Evolutionary conservation across 2,329 filamentous ascomycete genomes (phyloP).

Genomic region (Fusarium sp.): DNA sequence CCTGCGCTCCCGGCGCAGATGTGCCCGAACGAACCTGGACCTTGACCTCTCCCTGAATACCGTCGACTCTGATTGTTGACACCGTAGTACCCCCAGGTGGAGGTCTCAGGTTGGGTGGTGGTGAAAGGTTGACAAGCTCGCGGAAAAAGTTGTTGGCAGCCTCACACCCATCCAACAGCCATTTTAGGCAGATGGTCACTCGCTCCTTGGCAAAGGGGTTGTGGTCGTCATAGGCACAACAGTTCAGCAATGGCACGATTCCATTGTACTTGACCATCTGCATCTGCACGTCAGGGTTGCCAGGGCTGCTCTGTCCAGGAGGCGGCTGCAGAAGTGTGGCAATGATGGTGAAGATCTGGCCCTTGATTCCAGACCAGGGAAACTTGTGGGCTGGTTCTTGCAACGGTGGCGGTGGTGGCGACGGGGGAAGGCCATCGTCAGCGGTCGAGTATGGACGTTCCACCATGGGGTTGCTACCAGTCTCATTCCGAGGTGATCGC

Average conservation of each 20-base stretch:
- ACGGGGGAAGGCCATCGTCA: conserved; percentile 50
- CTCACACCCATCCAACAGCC: conserved; percentile 79
- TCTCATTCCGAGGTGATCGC: conserved; percentile 40
- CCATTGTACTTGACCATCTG: conserved; percentile 89
- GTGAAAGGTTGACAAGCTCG: conserved; percentile 65
- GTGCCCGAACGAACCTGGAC: conserved; percentile 61
- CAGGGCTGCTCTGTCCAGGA: conserved; percentile 67
- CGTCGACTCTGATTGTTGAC: conserved; percentile 65
- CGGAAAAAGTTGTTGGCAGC: conserved; percentile 79
- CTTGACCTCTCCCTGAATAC: conserved; percentile 67
- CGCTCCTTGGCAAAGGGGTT: conserved; percentile 96
- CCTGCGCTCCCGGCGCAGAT: conserved; percentile 41
- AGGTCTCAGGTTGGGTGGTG: conserved; percentile 54
- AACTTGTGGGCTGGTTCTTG: conserved; percentile 74
- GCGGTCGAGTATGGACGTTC: conserved; percentile 72
- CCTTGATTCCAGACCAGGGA: conserved; percentile 83
- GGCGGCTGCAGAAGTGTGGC: conserved; percentile 91
- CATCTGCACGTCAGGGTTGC: conserved; percentile 82
- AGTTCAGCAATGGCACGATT: conserved; percentile 88
- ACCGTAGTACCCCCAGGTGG: conserved; percentile 51
- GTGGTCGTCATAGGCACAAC: conserved; percentile 90
- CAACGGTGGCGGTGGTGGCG: conserved; percentile 58
- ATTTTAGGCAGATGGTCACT: conserved; percentile 89
- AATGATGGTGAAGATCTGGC: conserved; percentile 89
- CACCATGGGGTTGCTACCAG: conserved; percentile 56